Conservation (phyloP, 139 green algal genomes). For the Auxenochlorella pyrenoidosa region DNA sequence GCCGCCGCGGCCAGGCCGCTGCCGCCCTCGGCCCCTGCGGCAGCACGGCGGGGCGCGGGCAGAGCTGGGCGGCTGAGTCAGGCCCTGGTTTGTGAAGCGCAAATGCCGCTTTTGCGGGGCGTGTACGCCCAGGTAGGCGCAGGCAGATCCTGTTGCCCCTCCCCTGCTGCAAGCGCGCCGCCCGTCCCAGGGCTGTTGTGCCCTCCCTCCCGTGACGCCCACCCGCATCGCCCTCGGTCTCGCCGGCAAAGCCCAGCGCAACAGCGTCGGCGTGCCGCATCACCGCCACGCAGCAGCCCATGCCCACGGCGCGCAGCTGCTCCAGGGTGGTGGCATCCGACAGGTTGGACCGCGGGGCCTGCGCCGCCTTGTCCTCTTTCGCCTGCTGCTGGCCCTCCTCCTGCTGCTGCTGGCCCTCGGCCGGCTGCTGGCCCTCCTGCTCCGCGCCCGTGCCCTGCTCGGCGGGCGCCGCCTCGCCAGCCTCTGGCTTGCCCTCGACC, state of each 20-base stretch:
- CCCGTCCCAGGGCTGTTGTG: too few relatives aligned
- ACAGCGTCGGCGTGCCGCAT: conserved; percentile 58
- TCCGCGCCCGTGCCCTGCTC: background rate
- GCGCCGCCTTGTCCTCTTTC: conserved; percentile 12
- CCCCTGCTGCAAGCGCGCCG: too few relatives aligned
- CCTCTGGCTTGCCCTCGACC: background rate
- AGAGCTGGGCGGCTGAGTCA: too few relatives aligned
- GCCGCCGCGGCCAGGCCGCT: conserved; percentile 60
- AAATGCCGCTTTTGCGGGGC: too few relatives aligned
- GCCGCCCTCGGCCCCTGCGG: conserved; percentile 46
- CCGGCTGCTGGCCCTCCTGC: conserved; percentile 13
- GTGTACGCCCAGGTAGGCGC: too few relatives aligned
- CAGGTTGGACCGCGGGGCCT: conserved; percentile 6
- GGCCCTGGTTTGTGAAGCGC: too few relatives aligned
- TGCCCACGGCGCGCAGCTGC: conserved; percentile 41
- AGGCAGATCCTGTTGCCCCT: too few relatives aligned
- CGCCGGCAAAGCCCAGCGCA: conserved; percentile 48
- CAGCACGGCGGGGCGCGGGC: too few relatives aligned
- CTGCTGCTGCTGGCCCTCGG: background rate
- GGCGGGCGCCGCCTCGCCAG: background rate
- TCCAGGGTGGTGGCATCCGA: conserved; percentile 23
- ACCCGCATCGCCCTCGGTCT: background rate
- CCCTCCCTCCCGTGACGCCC: background rate
- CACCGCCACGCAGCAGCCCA: conserved; percentile 58
- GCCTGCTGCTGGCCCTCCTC: conserved; percentile 4